A percentile compares a stretch with the other conserved stretches of the same genome.
Conservation (phyloP, 257 asterid genomes). For the Catharanthus roseus region DNA sequence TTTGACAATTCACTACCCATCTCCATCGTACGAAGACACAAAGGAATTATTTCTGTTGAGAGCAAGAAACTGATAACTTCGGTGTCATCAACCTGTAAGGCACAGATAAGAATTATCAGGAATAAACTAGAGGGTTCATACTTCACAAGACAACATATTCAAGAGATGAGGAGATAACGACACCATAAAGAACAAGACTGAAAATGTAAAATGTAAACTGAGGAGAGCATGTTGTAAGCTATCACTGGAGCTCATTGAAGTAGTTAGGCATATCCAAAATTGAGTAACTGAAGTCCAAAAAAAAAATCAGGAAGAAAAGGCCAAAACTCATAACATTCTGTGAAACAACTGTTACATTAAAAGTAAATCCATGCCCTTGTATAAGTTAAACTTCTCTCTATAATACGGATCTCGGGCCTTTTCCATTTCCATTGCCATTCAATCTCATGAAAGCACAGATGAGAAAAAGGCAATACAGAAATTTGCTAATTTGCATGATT, state of each 20-base stretch:
- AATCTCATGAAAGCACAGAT: not conserved
- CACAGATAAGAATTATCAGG: not conserved
- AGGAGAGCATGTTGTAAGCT: not conserved
- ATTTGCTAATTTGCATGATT: not conserved
- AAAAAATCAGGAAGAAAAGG: not conserved
- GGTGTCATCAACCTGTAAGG: constrained; percentile 79
- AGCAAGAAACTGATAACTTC: constrained; percentile 89
- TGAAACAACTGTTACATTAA: too few relatives aligned
- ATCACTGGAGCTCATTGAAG: not conserved
- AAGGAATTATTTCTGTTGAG: constrained; percentile 88
- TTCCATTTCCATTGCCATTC: not conserved
- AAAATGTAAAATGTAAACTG: not conserved
- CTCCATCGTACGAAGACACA: constrained; percentile 95
- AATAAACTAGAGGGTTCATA: not conserved
- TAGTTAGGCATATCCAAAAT: not conserved
- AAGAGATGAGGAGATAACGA: not conserved
- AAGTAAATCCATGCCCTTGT: not conserved
- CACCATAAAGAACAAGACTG: not conserved
- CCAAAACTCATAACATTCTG: not conserved
- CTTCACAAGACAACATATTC: not conserved
- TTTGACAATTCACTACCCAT: constrained; percentile 94
- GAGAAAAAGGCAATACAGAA: not conserved
- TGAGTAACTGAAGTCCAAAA: too few relatives aligned
- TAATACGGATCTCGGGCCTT: not conserved
- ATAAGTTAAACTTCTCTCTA: not conserved